These are phyloP conservation scores for Colletotrichum musae DNA, from an alignment of 2,329 filamentous ascomycete species.

Conservation along the genomic window DNA sequence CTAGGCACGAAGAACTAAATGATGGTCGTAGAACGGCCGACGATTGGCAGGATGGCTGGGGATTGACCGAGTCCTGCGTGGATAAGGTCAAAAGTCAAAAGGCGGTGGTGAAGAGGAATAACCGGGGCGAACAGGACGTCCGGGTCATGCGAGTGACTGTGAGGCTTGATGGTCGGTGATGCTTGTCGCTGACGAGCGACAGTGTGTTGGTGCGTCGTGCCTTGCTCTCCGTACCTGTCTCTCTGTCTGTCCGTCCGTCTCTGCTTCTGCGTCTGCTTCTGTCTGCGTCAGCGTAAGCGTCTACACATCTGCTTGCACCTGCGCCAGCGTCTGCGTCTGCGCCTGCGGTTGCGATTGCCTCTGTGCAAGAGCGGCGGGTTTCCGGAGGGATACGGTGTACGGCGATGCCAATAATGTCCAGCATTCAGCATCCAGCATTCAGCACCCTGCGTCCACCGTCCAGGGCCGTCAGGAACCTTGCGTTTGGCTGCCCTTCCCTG, in stretches of 20 bases:
- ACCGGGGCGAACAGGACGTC: slow-evolving; percentile 20
- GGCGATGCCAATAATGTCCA: background rate
- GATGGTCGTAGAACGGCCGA: slow-evolving; percentile 12
- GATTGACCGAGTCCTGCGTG: slow-evolving; percentile 23
- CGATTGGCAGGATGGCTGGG: slow-evolving; percentile 32
- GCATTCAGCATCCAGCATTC: background rate
- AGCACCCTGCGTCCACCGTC: background rate
- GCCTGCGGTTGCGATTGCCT: no score
- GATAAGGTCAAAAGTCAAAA: slow-evolving; percentile 33
- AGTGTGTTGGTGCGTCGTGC: background rate
- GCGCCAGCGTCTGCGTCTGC: no score
- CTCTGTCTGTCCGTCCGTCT: no score
- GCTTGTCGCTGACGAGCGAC: slow-evolving; percentile 2
- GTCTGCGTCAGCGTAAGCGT: no score
- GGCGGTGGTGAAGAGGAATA: slow-evolving; percentile 8
- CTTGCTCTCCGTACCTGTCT: background rate
- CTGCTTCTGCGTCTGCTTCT: no score
- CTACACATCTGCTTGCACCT: no score
- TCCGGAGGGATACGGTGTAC: no score
- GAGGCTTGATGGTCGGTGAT: slow-evolving; percentile 11
- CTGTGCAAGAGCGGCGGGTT: no score
- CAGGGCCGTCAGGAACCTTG: slow-evolving; percentile 22
- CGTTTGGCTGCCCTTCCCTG: slow-evolving; percentile 6
- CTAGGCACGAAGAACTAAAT: slow-evolving; percentile 37
- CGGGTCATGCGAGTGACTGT: slow-evolving; percentile 5